Conservation (phyloP, 257 asterid genomes). For the Craterostigma plantagineum region DNA sequence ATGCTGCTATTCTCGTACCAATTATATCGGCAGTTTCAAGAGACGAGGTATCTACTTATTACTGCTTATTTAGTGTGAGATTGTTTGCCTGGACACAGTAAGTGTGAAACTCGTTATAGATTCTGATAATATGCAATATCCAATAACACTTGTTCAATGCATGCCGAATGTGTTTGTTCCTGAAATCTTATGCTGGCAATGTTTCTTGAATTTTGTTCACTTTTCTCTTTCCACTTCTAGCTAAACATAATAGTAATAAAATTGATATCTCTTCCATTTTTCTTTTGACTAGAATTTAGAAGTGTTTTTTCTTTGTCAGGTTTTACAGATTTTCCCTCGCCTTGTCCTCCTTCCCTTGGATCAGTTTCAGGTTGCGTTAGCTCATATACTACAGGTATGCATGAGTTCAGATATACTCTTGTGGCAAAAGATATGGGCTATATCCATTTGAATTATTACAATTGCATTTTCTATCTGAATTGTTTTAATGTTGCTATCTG, state of each 20-base stretch:
- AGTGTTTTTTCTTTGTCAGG: constrained; percentile 33
- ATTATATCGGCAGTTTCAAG: constrained; percentile 71
- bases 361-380: constrained; percentile 91
- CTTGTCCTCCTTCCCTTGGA: constrained; percentile 79
- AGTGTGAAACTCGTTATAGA: too few relatives aligned
- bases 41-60: constrained; percentile 48
- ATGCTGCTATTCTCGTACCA: constrained; percentile 87
- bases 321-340: constrained; percentile 76
- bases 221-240: background rate
- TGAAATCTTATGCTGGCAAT: too few relatives aligned
- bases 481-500: too few relatives aligned
- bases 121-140: too few relatives aligned
- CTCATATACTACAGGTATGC: constrained; percentile 80
- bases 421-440: too few relatives aligned
- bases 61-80: constrained; percentile 2
- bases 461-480: too few relatives aligned
- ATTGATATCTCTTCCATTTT: too few relatives aligned
- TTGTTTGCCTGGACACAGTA: too few relatives aligned
- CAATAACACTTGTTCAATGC: too few relatives aligned
- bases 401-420: constrained; percentile 5
- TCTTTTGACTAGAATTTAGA: background rate
- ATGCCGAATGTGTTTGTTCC: background rate
- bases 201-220: too few relatives aligned
- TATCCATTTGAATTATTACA: too few relatives aligned
- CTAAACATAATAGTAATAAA: background rate